Base-by-base conservation (phyloP, 2,329 filamentous ascomycete genomes). In the Sarocladiaceae sp. region DNA sequence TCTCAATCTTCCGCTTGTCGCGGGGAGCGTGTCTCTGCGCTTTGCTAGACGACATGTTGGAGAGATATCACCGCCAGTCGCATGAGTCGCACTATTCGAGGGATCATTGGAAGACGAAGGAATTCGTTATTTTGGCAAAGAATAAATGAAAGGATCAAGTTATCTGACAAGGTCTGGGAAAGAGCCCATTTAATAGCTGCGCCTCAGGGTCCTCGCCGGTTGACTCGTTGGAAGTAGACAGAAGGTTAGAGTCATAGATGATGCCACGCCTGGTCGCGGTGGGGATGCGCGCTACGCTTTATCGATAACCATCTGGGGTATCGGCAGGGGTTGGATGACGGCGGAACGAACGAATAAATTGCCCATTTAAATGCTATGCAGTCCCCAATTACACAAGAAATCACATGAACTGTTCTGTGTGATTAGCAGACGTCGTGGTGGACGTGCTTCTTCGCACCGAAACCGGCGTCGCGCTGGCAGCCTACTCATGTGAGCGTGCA, bases 1-100 rank as follows among this genome's bases (percentile, higher is more conserved):
- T 83, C 73, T 97, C 92, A 60, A 91, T 91, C 72, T 89, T 90
- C 60, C 90, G 86, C 69, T 88, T 83, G 71, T 96, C 92, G 63
- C 90, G 84, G 36, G 82, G 79, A 54, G 85, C 80, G 64, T 84
- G 79, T 67, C 86, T 88, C 54, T 70, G 66, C 60, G 71, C 61
- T 71, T 77, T 82, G 52, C 64, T 71, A 28, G 47, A 6, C 23
- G 80, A 71, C 82, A 84, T 86, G 55, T 51, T 71, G 59, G 26
- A 48, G 44, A 28, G 44, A 28, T 48, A 48, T 48, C 28, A 20
- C 40, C 40, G 22, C 44, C 44, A 23, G 15, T 8, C 28, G 26
- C 44, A 48, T 48, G n/a, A 6, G 26, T 33, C 18, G 25, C 11
- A 51, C 47, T 65, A 63, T 64, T 60, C 56, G 58, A 42, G 52